phyloP scores from a whole-genome alignment of 352 stramenopile species.

The Phytophthora sansomeana region DNA sequence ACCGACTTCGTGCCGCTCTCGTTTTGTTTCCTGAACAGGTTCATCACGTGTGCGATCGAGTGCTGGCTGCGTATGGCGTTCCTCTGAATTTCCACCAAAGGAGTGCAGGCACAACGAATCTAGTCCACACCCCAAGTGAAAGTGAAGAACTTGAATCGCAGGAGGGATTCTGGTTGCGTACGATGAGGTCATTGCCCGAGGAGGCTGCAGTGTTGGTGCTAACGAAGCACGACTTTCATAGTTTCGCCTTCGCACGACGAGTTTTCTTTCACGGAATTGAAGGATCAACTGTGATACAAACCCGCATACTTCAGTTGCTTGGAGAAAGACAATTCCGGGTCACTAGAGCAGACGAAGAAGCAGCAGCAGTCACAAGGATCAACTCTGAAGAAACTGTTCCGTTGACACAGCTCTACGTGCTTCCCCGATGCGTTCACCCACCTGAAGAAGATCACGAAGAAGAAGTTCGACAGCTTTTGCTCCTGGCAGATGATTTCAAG shows the following conservation, averaged over 20 bases:
- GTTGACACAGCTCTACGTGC: constrained; percentile 23
- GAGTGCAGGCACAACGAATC: neutral
- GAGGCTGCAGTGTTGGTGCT: constrained; percentile 31
- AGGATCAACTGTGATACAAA: constrained; percentile 13
- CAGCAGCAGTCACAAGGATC: neutral
- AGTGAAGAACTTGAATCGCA: neutral
- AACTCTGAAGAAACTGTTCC: neutral
- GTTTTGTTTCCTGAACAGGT: constrained; percentile 38
- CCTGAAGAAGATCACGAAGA: constrained; percentile 9
- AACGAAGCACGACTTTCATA: constrained; percentile 32
- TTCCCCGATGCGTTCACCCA: constrained; percentile 16
- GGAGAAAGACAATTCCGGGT: constrained; percentile 20
- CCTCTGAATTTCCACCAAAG: constrained; percentile 20
- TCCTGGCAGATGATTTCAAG: constrained; percentile 41
- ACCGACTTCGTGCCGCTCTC: constrained; percentile 36
- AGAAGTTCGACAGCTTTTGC: constrained; percentile 22
- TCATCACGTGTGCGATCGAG: constrained; percentile 35
- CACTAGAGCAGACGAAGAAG: neutral
- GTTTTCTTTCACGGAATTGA: constrained; percentile 43
- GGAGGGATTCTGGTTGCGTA: constrained; percentile 35
- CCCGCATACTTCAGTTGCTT: constrained; percentile 27
- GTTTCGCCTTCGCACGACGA: constrained; percentile 42
- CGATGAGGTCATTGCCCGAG: constrained; percentile 29
- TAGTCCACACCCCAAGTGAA: neutral
- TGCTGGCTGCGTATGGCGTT: constrained; percentile 38